phyloP scores from a whole-genome alignment of 2,329 filamentous ascomycete genomes.

The Shiraia sp. region DNA sequence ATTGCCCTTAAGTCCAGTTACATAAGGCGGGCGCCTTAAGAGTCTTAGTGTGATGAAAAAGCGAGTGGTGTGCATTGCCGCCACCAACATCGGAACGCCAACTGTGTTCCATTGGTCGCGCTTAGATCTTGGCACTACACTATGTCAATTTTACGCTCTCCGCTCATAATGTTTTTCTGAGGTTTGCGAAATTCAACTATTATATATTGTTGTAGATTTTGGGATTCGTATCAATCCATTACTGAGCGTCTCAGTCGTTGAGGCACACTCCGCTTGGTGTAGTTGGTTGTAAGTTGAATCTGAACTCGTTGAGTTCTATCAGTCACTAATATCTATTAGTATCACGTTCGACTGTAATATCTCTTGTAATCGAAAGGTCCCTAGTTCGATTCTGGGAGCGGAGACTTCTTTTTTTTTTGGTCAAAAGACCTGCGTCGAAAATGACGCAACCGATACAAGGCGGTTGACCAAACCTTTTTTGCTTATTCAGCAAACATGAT shows the following conservation, averaged over 20 bases:
- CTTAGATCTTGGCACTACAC: not conserved
- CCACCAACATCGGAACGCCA: not conserved
- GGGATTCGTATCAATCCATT: too few species aligned
- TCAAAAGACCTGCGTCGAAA: too few species aligned
- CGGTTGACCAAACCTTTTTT: too few species aligned
- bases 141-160: too few species aligned
- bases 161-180: too few species aligned
- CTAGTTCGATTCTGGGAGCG: slow-evolving; percentile 39
- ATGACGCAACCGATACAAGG: too few species aligned
- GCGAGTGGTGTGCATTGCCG: too few species aligned
- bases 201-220: too few species aligned
- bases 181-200: too few species aligned
- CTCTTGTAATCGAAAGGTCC: slow-evolving; percentile 40
- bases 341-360: slow-evolving; percentile 45
- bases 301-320: not conserved
- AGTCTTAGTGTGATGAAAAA: too few species aligned
- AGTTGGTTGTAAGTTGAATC: slow-evolving; percentile 27
- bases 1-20: too few species aligned
- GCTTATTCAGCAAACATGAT: not conserved
- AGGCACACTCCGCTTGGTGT: slow-evolving; percentile 28
- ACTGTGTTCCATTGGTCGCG: not conserved
- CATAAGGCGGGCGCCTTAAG: too few species aligned
- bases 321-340: slow-evolving; percentile 3
- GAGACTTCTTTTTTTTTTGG: slow-evolving; percentile 37
- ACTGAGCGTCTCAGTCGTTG: slow-evolving; percentile 2